Evolutionary conservation across 768 basidiomycete species (phyloP).

Genomic region (Fibroporia radiculosa): DNA sequence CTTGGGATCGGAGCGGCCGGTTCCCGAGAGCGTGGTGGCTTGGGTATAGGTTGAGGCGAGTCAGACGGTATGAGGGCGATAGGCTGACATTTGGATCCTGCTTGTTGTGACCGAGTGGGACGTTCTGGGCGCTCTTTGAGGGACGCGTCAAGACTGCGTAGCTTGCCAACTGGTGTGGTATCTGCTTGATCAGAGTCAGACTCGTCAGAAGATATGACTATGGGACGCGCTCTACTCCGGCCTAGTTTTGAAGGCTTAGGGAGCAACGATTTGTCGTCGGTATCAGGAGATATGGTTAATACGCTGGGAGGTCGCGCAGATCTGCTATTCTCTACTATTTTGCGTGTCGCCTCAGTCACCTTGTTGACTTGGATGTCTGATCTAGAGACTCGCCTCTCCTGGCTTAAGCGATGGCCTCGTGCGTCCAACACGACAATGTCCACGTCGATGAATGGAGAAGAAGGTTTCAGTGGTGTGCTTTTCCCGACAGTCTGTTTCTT

Average conservation of each 20-base stretch:
- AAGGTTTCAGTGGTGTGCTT: constrained; percentile 23
- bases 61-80: constrained; percentile 1
- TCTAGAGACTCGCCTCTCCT: constrained; percentile 53
- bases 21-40: neutral
- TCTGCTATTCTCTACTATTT: too few relatives aligned
- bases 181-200: constrained; percentile 30
- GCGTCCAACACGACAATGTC: constrained; percentile 65
- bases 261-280: neutral
- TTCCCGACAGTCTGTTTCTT: constrained; percentile 12
- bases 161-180: constrained; percentile 4
- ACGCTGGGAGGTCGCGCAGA: neutral
- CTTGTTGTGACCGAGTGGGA: neutral
- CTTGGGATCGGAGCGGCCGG: neutral
- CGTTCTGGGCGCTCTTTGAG: constrained; percentile 1
- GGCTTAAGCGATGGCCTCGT: constrained; percentile 45
- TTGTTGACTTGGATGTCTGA: constrained; percentile 33
- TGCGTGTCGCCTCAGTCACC: neutral
- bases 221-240: constrained; percentile 7
- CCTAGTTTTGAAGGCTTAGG: neutral
- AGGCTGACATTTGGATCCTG: neutral
- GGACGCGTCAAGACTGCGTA: neutral
- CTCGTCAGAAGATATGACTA: constrained; percentile 41
- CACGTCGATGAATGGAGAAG: constrained; percentile 46
- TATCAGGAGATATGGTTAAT: neutral
- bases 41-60: neutral